Percentiles rank a stretch among this genome's conserved stretches.
These are phyloP conservation scores for Tylopilus subfusipes DNA, from an alignment of 768 basidiomycete genomes.

Conservation along the genomic window DNA sequence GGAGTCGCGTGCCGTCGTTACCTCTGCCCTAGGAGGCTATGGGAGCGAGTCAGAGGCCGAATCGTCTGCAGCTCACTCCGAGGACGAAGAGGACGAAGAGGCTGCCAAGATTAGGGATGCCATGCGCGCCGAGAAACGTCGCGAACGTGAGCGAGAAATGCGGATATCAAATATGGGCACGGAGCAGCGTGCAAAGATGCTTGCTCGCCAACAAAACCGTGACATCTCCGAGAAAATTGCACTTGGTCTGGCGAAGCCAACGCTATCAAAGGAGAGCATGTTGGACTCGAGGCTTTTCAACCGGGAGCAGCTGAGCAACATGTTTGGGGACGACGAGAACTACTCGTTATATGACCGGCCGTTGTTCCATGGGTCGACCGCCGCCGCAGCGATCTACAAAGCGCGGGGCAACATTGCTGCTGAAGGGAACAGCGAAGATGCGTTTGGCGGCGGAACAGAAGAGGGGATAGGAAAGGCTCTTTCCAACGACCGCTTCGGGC, in stretches of 20 bases:
- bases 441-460: constrained; percentile 92
- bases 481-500: constrained; percentile 88
- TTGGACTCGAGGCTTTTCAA: constrained; percentile 97
- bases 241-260: constrained; percentile 95
- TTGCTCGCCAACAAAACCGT: constrained; percentile 95
- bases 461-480: constrained; percentile 90
- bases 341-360: constrained; percentile 95
- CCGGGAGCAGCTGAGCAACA: constrained; percentile 78
- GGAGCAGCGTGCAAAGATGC: constrained; percentile 92
- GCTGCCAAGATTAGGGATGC: constrained; percentile 82
- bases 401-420: constrained; percentile 82
- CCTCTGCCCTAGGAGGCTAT: constrained; percentile 78
- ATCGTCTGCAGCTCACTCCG: constrained; percentile 48
- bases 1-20: constrained; percentile 66
- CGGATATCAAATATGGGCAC: constrained; percentile 99
- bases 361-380: constrained; percentile 92
- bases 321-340: constrained; percentile 89
- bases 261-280: constrained; percentile 94
- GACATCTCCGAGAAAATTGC: constrained; percentile 99
- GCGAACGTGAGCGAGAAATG: constrained; percentile 95
- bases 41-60: constrained; percentile 69
- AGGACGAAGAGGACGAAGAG: constrained; percentile 72
- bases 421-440: constrained; percentile 73
- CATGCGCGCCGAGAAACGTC: constrained; percentile 88
- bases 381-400: constrained; percentile 99